Percentiles rank a stretch among this genome's conserved stretches.
Conservation (phyloP, 768 basidiomycete species). For the Galerina marginata region DNA sequence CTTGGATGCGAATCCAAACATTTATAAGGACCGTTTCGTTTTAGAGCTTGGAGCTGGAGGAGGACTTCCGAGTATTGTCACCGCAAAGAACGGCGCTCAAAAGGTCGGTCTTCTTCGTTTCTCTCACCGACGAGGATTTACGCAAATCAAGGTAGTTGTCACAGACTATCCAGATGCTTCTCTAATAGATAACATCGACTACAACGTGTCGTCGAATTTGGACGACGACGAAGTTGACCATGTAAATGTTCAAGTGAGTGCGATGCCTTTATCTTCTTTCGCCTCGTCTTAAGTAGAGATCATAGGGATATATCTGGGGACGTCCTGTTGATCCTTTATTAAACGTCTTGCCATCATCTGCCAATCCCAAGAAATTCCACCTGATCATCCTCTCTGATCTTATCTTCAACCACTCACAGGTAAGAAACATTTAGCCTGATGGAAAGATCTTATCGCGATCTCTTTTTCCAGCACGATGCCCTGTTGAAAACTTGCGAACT, state of each 20-base stretch:
- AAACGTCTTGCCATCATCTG: constrained; percentile 25
- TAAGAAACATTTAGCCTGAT: constrained; percentile 29
- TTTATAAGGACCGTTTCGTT: constrained; percentile 55
- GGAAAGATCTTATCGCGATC: neutral
- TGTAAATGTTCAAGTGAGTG: constrained; percentile 34
- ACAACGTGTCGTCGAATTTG: constrained; percentile 72
- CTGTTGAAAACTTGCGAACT: constrained; percentile 75
- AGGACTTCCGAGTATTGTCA: constrained; percentile 83
- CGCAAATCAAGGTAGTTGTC: constrained; percentile 65
- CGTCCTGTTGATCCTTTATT: constrained; percentile 54
- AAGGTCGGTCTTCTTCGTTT: constrained; percentile 48
- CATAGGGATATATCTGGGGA: constrained; percentile 83
- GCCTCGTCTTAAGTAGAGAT: constrained; percentile 18
- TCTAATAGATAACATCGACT: constrained; percentile 74
- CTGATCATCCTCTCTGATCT: constrained; percentile 91
- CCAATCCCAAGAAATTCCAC: constrained; percentile 55
- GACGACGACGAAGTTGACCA: constrained; percentile 39
- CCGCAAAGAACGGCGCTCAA: constrained; percentile 70
- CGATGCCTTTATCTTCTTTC: neutral
- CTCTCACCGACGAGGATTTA: neutral
- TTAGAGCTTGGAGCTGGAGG: constrained; percentile 96
- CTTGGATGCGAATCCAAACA: constrained; percentile 56
- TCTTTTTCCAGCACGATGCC: constrained; percentile 69
- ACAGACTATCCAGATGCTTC: constrained; percentile 91
- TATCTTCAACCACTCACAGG: constrained; percentile 94